Evolutionary conservation across 345 rosid genomes (phyloP), one percentile per base, ranked within the genome.

Genomic region (Salix dunnii): DNA sequence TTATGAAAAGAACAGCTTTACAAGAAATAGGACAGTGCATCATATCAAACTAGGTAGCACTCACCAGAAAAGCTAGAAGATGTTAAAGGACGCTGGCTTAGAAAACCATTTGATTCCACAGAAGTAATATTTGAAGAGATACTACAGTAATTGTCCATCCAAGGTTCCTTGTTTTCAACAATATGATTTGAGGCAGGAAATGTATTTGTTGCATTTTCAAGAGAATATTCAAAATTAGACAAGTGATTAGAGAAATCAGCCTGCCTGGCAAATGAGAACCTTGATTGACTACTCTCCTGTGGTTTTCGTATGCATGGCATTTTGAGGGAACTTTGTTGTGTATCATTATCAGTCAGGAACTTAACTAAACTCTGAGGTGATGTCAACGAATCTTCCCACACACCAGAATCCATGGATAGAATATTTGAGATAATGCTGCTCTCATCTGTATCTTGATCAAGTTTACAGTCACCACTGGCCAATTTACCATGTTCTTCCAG

Each of bases 201-300:
- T 31, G 28, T 27, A 38, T n/a, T 48, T 40, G 72, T 33, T 58
- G 23, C 46, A 58, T 68, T 67, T 48, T 60, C 64, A 58, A 14
- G 8, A n/a, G 74, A 67, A 38, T 42, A 49, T 30, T 70, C 77
- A 27, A 67, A 20, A 72, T 48, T 51, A 68, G 62, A 48, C 11
- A 43, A 68, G 33, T 76, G 74, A 60, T 72, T 35, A 31, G 25
- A 21, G 12, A 68, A 67, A 72, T 69, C 80, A 49, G 72, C 77
- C 68, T 81, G 80, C 49, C 83, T 71, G 33, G 83, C 81, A 73
- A 78, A 78, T 8, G 81, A 78, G 69, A 78, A 78, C 77, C 81
- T 78, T 9, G 81, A 78, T 64, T 78, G 77, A 60, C 67, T 51
- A 40, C 60, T 61, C 21, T 68, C 76, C 17, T 73, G 77, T 33